phyloP scores from a whole-genome alignment of 805 yeast genomes.

The Ogataea thermomethanolica region DNA sequence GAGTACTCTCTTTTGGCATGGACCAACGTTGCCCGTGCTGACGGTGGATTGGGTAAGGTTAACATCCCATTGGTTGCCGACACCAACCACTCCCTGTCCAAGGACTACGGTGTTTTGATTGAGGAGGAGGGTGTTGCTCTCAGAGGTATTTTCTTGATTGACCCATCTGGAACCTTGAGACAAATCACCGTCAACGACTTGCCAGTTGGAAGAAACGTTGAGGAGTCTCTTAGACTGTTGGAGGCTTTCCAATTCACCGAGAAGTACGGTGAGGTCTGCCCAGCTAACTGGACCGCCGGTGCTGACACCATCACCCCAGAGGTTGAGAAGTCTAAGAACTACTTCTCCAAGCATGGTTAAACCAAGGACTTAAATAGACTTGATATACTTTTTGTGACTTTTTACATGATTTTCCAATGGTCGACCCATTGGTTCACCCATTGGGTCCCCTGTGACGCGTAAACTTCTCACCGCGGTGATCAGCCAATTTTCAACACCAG shows the following conservation, averaged over 20 bases:
- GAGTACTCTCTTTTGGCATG: constrained; percentile 97
- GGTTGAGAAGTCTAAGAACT: constrained; percentile 73
- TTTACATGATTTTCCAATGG: not conserved
- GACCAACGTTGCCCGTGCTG: constrained; percentile 95
- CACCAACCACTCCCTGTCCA: constrained; percentile 91
- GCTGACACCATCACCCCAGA: constrained; percentile 86
- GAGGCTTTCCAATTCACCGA: constrained; percentile 99
- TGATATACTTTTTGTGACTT: not conserved
- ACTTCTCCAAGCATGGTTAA: constrained; percentile 53
- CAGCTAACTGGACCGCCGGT: constrained; percentile 99
- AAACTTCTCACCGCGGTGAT: not conserved
- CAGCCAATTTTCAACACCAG: constrained; percentile 3
- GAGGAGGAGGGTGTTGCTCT: constrained; percentile 96
- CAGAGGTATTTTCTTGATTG: constrained; percentile 97
- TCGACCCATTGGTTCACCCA: not conserved
- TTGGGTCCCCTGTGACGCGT: too few relatives aligned
- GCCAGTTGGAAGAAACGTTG: constrained; percentile 99
- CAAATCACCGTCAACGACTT: constrained; percentile 97
- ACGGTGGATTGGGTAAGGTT: constrained; percentile 97
- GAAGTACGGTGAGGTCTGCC: constrained; percentile 98
- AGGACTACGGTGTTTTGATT: constrained; percentile 95
- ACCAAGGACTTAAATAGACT: not conserved
- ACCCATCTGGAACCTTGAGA: constrained; percentile 92
- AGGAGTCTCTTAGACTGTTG: constrained; percentile 93
- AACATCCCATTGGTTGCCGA: constrained; percentile 94